Conservation (phyloP, 495 filamentous ascomycete genomes). For the Massariosphaeria phaeospora region DNA sequence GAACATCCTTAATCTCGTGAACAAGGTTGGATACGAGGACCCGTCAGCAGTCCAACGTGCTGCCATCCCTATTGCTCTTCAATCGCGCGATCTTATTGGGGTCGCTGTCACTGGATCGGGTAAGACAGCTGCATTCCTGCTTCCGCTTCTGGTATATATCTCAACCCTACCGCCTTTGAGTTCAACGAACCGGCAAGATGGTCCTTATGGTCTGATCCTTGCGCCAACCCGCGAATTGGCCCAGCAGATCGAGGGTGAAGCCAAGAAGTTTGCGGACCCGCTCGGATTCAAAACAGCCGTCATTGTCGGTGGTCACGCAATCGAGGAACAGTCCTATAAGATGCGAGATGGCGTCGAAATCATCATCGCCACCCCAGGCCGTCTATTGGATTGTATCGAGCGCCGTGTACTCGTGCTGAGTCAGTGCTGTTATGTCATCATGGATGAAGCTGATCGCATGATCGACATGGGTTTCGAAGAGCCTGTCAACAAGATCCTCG, state of each 20-base stretch:
- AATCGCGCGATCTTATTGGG: slow-evolving; percentile 90
- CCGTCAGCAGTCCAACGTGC: slow-evolving; percentile 90
- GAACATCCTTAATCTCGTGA: slow-evolving; percentile 75
- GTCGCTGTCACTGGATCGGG: slow-evolving; percentile 98
- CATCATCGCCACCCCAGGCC: slow-evolving; percentile 95
- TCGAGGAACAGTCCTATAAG: slow-evolving; percentile 92
- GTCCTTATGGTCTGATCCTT: slow-evolving; percentile 92
- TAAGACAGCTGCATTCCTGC: slow-evolving; percentile 93
- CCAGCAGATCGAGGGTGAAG: slow-evolving; percentile 95
- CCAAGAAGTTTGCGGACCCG: slow-evolving; percentile 85
- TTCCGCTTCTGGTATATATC: slow-evolving; percentile 96
- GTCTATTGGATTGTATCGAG: slow-evolving; percentile 95
- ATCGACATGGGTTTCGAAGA: slow-evolving; percentile 98
- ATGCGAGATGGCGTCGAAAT: slow-evolving; percentile 96
- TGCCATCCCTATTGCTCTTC: slow-evolving; percentile 90
- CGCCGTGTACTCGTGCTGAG: slow-evolving; percentile 82
- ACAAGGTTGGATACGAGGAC: slow-evolving; percentile 85
- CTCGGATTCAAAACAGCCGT: slow-evolving; percentile 94
- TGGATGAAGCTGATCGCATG: slow-evolving; percentile 99
- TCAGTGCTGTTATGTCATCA: slow-evolving; percentile 97
- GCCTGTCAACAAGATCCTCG: slow-evolving; percentile 94
- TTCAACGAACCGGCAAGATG: slow-evolving; percentile 88
- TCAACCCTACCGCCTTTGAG: slow-evolving; percentile 80
- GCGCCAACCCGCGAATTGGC: slow-evolving; percentile 98
- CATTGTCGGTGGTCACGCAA: slow-evolving; percentile 92